These are phyloP conservation scores for Pleurotus tuoliensis DNA, from an alignment of 768 basidiomycete genomes.

Conservation along the genomic window DNA sequence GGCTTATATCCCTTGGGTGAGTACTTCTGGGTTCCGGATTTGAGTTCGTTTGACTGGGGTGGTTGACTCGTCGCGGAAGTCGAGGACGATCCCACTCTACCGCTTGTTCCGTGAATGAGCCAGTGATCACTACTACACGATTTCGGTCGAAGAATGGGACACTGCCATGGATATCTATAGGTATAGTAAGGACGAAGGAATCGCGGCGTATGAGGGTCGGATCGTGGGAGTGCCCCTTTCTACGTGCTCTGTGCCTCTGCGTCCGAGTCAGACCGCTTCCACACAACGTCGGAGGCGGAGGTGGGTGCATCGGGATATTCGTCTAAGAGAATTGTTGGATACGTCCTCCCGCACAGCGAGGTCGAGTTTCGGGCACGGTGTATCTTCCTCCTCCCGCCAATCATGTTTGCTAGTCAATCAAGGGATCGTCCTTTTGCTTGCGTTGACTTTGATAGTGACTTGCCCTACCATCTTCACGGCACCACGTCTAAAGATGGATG, in stretches of 20 bases:
- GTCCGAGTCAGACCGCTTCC: conserved; percentile 11
- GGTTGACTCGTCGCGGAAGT: not conserved
- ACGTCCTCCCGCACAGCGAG: not conserved
- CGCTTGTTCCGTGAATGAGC: conserved; percentile 8
- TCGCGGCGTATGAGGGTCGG: not conserved
- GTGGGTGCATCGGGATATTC: not conserved
- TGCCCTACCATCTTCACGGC: no score
- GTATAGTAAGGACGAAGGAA: not conserved
- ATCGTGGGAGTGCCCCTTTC: conserved; percentile 8
- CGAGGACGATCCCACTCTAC: conserved; percentile 2
- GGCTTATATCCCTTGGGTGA: no score
- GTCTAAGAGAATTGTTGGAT: not conserved
- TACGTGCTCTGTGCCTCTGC: conserved; percentile 8
- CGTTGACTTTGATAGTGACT: no score
- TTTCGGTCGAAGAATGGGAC: not conserved
- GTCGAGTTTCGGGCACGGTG: no score
- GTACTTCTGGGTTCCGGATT: no score
- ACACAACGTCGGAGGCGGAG: conserved; percentile 11
- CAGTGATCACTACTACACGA: conserved; percentile 9
- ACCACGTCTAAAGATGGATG: no score
- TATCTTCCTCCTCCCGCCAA: no score
- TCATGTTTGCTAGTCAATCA: no score
- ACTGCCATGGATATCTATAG: not conserved
- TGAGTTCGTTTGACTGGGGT: no score
- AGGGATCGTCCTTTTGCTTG: no score